Evolutionary conservation across 176 grass and related monocot species (phyloP), one percentile per base, ranked within the genome.

Genomic region (Luzula sylvatica): DNA sequence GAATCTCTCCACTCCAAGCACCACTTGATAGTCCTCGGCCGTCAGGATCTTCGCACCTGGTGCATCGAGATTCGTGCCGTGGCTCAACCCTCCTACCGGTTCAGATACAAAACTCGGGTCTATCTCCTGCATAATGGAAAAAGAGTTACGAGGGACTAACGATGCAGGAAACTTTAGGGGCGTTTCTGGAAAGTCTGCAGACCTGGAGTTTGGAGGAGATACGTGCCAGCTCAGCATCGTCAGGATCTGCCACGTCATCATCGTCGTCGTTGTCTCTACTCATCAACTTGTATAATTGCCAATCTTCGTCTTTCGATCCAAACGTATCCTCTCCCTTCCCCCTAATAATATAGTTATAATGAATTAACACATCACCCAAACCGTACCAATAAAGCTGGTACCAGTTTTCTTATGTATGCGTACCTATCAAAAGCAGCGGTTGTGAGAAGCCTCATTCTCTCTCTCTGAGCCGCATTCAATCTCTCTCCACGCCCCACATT

Each of bases 321-420:
- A 96, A 96, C 4, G 92, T 96, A 66, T 96, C 92, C 72, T 96
- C 92, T 8, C 85, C 92, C 75, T 96, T 96, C 19, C 92, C 85
- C 29, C 77, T 52, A 63, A 26, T 35, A 35, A 2, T 35, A 35
- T 35, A 7, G 5, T 35, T 35, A 2, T 35, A 35, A 35, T 35
- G 5, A 7, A 7, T 35, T 35, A 7, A 35, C 9, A 35, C 30
- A 9, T 35, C 30, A 35, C 9, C 9, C 5, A 35, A 35, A 7
- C 9, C 5, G 9, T 35, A 35, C 9, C 9, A 35, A 7, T 35
- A 35, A 35, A 7, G 9, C 30, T 35, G 5, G 7, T 35, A 35
- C 9, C 30, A 35, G 30, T 35, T 35, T 7, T 35, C 9, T 1
- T 15, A 1, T 64, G 46, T 21, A 27, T 35, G 4, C 15, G 27